These are phyloP conservation scores for Rhizomucor pusillus DNA, from an alignment of 371 early-diverging fungal species.

Conservation along the genomic window DNA sequence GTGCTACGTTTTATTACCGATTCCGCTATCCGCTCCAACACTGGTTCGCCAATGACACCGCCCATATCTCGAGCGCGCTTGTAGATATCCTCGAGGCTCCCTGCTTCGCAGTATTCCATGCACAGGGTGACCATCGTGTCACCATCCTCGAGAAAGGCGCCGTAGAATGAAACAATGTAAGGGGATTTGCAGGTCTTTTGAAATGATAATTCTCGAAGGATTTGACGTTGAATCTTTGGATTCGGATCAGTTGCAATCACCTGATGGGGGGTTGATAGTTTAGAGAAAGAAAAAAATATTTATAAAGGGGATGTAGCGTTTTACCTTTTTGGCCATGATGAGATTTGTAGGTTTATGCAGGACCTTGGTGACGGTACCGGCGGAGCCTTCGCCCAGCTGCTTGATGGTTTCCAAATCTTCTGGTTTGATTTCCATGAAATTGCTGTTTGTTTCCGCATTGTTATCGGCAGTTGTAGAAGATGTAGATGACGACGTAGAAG, in stretches of 20 bases:
- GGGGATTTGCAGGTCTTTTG: slow-evolving; percentile 87
- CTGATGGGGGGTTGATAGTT: slow-evolving; percentile 23
- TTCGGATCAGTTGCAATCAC: slow-evolving; percentile 68
- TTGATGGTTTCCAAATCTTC: slow-evolving; percentile 61
- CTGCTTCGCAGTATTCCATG: slow-evolving; percentile 92
- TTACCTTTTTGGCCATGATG: slow-evolving; percentile 95
- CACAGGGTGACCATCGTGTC: slow-evolving; percentile 87
- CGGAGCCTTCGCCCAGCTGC: slow-evolving; percentile 91
- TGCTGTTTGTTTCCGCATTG: slow-evolving; percentile 5
- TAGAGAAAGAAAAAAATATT: background rate
- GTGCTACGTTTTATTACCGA: slow-evolving; percentile 54
- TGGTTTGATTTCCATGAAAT: slow-evolving; percentile 46
- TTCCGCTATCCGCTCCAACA: slow-evolving; percentile 77
- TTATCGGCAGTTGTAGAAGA: slow-evolving; percentile 5
- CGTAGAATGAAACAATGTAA: slow-evolving; percentile 92
- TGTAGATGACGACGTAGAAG: slow-evolving; percentile 7
- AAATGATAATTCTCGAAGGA: slow-evolving; percentile 88
- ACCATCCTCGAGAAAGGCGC: slow-evolving; percentile 89
- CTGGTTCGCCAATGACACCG: slow-evolving; percentile 73
- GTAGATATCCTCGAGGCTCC: slow-evolving; percentile 79
- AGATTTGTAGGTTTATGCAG: slow-evolving; percentile 70
- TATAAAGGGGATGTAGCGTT: background rate
- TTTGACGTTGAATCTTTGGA: slow-evolving; percentile 74
- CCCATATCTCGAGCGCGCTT: slow-evolving; percentile 63
- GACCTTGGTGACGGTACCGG: slow-evolving; percentile 91